Evolutionary conservation across 2,329 filamentous ascomycete genomes (phyloP), one percentile per base, ranked within the genome.

Genomic region (Arthrobotrys iridis): DNA sequence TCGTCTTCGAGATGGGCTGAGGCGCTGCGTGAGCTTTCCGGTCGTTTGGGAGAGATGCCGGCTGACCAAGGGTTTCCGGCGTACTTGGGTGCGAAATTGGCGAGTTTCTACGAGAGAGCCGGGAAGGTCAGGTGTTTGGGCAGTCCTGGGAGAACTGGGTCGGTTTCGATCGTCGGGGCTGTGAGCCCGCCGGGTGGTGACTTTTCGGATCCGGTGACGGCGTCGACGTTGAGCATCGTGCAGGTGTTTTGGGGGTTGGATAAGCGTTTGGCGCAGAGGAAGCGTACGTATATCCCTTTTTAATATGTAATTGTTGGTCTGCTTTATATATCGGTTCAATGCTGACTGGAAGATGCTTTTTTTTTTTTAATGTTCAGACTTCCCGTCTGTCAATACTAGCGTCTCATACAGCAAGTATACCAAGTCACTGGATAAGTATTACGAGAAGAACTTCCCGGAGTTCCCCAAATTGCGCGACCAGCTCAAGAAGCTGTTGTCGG

Each of bases 41-140:
- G 95, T 87, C 95, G 95, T 87, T 87, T 99, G 76, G 95, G 95
- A 87, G 95, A 99, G 84, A 99, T 99, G 95, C 95, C 95, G 84
- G 95, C 95, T 83, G 95, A 99, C 83, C 95, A 99, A 84, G 95
- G 95, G 89, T 99, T 97, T 90, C 95, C 95, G 48, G 95, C 95
- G 59, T 99, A 99, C 83, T 88, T 99, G 65, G 90, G 93, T 85
- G 93, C 95, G 78, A 99, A 99, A 86, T 88, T 99, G 78, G 95
- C 95, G 77, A 97, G 93, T 81, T 99, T 99, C 88, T 99, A 99
- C 88, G 95, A 99, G 85, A 93, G 95, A 85, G 95, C 95, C 78
- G 95, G 95, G 79, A 91, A 92, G 82, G 91, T 93, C 77, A 88
- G 89, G 81, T 87, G 92, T 74, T 88, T 99, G 46, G 95, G 95